Evolutionary conservation across 108 stramenopile species (phyloP), one percentile per base, ranked within the genome.

Genomic region (Nannochloropsis gaditana): DNA sequence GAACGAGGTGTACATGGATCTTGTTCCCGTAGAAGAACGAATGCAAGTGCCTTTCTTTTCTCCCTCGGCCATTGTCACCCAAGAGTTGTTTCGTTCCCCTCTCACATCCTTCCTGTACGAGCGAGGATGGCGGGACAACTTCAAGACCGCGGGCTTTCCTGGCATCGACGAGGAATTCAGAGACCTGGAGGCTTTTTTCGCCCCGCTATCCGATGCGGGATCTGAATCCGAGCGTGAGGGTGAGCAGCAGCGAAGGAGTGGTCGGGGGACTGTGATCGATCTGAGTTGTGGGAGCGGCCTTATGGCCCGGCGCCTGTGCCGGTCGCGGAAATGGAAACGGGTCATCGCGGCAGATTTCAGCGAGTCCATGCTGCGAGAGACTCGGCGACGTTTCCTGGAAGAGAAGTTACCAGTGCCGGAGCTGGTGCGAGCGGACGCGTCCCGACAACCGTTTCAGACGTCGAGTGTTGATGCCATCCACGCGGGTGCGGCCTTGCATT

Each of bases 401-500:
- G 80, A 59, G 17, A 44, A 9, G 43, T 81, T 90, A 11, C 92
- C 93, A 3, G 81, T 80, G 21, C 86, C 96, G 47, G 96, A 97
- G 84, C 90, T 97, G 79, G 92, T 97, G 4, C 92, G 97, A 73
- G 92, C 93, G 41, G 96, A 97, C 91, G 96, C 95, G 2, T 95
- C 93, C 21, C 87, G 92, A 44, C 95, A 97, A 42, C 97, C 97
- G 9, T 91, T 97, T 85, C 82, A 91, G 86, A 89, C 89, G 11
- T 86, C 82, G 41, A 92, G 93, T 5, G 86, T 98, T 3, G 93
- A 94, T 83, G 93, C 92, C 5, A 86, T 97, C 11, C 96, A 98
- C 87, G 97, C 96, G 6, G 97, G 96, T 5, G 97, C 97, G 2
- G 97, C 97, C 31, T 95, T 98, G 94, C 97, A 98, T 86, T 98